phyloP scores from a whole-genome alignment of 2,329 filamentous ascomycete genomes.

The Epichloe scottii region DNA sequence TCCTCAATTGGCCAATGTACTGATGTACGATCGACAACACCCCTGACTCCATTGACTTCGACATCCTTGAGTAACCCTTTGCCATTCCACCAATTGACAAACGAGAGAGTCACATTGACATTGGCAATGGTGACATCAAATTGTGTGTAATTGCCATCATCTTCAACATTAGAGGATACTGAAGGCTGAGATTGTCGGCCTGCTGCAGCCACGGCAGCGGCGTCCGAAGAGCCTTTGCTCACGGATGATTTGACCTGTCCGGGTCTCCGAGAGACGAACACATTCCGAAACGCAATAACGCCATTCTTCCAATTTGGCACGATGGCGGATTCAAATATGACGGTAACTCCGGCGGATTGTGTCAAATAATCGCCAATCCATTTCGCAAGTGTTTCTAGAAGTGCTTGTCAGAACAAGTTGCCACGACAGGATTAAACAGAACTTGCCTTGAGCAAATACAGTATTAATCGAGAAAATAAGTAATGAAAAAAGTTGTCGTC shows the following conservation, averaged over 20 bases:
- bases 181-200: conserved; percentile 38
- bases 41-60: conserved; percentile 84
- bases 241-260: conserved; percentile 73
- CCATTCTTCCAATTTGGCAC: conserved; percentile 92
- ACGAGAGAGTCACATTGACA: conserved; percentile 91
- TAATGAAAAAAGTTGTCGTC: conserved; percentile 93
- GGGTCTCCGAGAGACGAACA: conserved; percentile 85
- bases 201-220: conserved; percentile 74
- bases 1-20: conserved; percentile 54
- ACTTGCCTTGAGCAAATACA: conserved; percentile 77
- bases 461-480: conserved; percentile 88
- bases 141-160: conserved; percentile 95
- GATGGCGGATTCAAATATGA: conserved; percentile 95
- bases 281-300: conserved; percentile 92
- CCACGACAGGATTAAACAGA: neutral
- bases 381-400: conserved; percentile 74
- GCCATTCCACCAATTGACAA: conserved; percentile 98
- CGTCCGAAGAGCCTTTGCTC: conserved; percentile 82
- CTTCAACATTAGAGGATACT: conserved; percentile 30
- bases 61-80: conserved; percentile 86
- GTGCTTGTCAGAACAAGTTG: conserved; percentile 9
- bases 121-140: conserved; percentile 92
- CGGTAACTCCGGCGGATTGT: conserved; percentile 79
- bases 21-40: conserved; percentile 80
- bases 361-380: conserved; percentile 96